Evolutionary conservation across 2,329 filamentous ascomycete genomes (phyloP).

Genomic region (Calonectria multiphialidica): DNA sequence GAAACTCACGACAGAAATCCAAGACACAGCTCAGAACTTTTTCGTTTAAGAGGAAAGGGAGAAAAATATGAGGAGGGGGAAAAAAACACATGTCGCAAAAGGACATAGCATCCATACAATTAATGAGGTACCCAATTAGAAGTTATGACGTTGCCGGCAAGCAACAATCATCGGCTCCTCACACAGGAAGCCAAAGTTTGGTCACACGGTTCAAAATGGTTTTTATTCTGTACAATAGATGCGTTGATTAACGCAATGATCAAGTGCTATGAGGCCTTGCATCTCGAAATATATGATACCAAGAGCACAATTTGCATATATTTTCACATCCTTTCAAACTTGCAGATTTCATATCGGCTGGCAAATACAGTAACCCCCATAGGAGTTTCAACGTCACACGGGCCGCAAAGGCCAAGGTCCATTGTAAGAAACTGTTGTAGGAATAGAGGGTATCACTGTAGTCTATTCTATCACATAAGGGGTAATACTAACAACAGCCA

Average conservation of each 20-base stretch:
- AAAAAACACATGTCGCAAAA: not conserved
- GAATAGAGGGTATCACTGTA: slow-evolving; percentile 43
- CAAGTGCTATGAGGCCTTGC: not conserved
- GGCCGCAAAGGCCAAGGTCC: not conserved
- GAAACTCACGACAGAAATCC: not conserved
- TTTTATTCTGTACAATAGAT: slow-evolving; percentile 5
- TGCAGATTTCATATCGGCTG: not conserved
- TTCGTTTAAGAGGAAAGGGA: not conserved
- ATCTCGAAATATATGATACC: slow-evolving; percentile 6
- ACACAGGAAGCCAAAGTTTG: not conserved
- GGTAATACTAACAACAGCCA: slow-evolving; percentile 6
- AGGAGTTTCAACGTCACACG: too few species aligned
- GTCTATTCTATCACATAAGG: slow-evolving; percentile 33
- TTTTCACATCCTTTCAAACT: not conserved
- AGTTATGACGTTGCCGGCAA: not conserved
- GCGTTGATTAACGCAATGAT: not conserved
- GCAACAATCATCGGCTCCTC: not conserved
- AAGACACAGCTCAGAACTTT: not conserved
- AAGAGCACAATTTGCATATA: not conserved
- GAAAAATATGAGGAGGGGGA: not conserved
- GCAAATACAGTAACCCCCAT: not conserved
- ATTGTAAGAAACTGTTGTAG: slow-evolving; percentile 31
- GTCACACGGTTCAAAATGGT: not conserved
- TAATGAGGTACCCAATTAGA: not conserved
- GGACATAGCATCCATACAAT: not conserved